These are phyloP conservation scores for Omphalotus olearius DNA, from an alignment of 1,284 basidiomycete genomes.

Conservation along the genomic window DNA sequence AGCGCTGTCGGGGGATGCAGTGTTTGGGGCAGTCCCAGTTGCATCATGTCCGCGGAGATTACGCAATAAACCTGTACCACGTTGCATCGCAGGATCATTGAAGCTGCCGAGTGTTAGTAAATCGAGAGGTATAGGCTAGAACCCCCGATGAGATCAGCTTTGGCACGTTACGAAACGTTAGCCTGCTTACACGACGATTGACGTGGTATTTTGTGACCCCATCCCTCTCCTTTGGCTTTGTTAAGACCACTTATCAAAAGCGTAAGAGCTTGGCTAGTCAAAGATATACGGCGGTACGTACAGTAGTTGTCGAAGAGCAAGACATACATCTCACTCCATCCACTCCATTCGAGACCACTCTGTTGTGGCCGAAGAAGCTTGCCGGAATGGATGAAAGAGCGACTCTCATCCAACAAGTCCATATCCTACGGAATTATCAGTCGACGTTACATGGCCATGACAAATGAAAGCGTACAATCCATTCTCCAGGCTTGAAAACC, in stretches of 20 bases:
- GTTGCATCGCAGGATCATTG: conserved; percentile 66
- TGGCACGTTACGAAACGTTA: neutral
- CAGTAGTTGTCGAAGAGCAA: conserved; percentile 91
- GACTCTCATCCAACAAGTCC: conserved; percentile 79
- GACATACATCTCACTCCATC: conserved; percentile 84
- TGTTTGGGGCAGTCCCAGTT: conserved; percentile 11
- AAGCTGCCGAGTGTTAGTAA: conserved; percentile 63
- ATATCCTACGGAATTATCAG: conserved; percentile 56
- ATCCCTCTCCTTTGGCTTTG: conserved; percentile 75
- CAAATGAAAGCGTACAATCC: conserved; percentile 51
- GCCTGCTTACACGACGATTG: conserved; percentile 64
- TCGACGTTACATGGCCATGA: neutral
- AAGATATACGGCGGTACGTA: conserved; percentile 33
- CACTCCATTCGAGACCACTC: conserved; percentile 71
- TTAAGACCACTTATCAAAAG: conserved; percentile 72
- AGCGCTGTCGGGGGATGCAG: conserved; percentile 21
- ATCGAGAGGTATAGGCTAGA: conserved; percentile 85
- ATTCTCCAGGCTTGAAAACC: conserved; percentile 74
- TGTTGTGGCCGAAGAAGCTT: conserved; percentile 83
- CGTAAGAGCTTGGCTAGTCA: conserved; percentile 9
- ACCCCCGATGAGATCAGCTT: neutral
- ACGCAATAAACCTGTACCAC: conserved; percentile 58
- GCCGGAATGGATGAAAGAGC: conserved; percentile 80
- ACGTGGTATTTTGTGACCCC: conserved; percentile 74
- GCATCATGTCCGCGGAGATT: conserved; percentile 42